Percentiles rank a stretch among this genome's conserved stretches.
These are phyloP conservation scores for Incumbomyces delicatus DNA, from an alignment of 2,329 filamentous ascomycete species.

Conservation along the genomic window DNA sequence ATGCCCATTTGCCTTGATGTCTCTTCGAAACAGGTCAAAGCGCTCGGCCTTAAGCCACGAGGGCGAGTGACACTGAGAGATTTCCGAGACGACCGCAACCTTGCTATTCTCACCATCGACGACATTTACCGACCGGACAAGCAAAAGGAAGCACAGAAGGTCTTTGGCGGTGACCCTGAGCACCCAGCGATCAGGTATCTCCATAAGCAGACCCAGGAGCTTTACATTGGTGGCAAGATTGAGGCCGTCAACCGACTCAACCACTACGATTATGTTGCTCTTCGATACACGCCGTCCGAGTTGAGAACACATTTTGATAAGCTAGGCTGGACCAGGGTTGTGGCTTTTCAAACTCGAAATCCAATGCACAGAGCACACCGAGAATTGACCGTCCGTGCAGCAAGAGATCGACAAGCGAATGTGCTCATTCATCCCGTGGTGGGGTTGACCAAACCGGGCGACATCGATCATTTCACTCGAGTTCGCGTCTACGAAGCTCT, in stretches of 20 bases:
- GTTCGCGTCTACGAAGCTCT: constrained; percentile 98
- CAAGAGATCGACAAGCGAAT: constrained; percentile 91
- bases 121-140: constrained; percentile 95
- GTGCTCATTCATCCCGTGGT: constrained; percentile 98
- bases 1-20: constrained; percentile 96
- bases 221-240: constrained; percentile 91
- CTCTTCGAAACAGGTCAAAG: constrained; percentile 62
- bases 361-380: constrained; percentile 98
- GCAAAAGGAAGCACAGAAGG: constrained; percentile 81
- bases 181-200: constrained; percentile 92
- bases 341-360: constrained; percentile 98
- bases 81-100: constrained; percentile 88
- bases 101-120: constrained; percentile 90
- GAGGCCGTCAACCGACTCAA: constrained; percentile 90
- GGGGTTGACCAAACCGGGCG: constrained; percentile 94
- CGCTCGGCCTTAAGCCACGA: constrained; percentile 66
- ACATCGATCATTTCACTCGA: constrained; percentile 99
- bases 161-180: constrained; percentile 85
- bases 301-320: constrained; percentile 97
- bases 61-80: constrained; percentile 81
- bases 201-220: constrained; percentile 68
- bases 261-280: constrained; percentile 97
- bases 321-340: constrained; percentile 94
- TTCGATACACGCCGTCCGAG: constrained; percentile 93
- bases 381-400: constrained; percentile 93